A percentile compares a stretch with the other conserved stretches of the same genome.
phyloP scores from a whole-genome alignment of 2,329 filamentous ascomycete genomes.

The Aspergillus luchuensis region DNA sequence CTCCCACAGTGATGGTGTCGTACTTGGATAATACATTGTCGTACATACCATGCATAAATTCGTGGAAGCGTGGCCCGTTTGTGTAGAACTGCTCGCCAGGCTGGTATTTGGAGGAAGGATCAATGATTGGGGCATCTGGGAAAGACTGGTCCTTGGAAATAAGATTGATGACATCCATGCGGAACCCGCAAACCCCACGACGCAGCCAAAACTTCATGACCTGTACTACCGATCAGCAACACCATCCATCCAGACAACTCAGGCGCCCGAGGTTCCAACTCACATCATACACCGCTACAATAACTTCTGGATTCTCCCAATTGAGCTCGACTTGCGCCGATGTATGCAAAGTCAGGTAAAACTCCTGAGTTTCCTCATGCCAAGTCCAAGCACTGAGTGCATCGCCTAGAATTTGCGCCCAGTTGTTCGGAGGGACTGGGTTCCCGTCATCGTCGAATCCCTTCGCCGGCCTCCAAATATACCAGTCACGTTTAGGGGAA shows the following conservation, averaged over 20 bases:
- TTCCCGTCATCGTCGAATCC: slow-evolving; percentile 59
- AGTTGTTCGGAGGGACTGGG: slow-evolving; percentile 68
- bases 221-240: slow-evolving; percentile 67
- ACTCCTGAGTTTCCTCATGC: slow-evolving; percentile 70
- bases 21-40: slow-evolving; percentile 56
- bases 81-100: slow-evolving; percentile 60
- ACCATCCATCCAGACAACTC: slow-evolving; percentile 34
- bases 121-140: slow-evolving; percentile 45
- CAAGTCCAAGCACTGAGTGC: slow-evolving; percentile 52
- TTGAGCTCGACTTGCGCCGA: slow-evolving; percentile 80
- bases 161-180: slow-evolving; percentile 72
- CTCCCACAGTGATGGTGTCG: slow-evolving; percentile 61
- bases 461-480: slow-evolving; percentile 58
- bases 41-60: slow-evolving; percentile 55
- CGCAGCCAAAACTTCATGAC: slow-evolving; percentile 78
- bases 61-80: slow-evolving; percentile 61
- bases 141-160: slow-evolving; percentile 65
- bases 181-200: slow-evolving; percentile 70
- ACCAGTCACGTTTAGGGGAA: slow-evolving; percentile 69
- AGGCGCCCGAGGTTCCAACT: no score
- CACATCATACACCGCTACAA: no score
- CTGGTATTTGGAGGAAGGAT: slow-evolving; percentile 54
- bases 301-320: slow-evolving; percentile 63
- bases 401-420: slow-evolving; percentile 46
- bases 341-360: slow-evolving; percentile 75